phyloP scores from a whole-genome alignment of 768 basidiomycete species.

The Phanerochaete sordida region DNA sequence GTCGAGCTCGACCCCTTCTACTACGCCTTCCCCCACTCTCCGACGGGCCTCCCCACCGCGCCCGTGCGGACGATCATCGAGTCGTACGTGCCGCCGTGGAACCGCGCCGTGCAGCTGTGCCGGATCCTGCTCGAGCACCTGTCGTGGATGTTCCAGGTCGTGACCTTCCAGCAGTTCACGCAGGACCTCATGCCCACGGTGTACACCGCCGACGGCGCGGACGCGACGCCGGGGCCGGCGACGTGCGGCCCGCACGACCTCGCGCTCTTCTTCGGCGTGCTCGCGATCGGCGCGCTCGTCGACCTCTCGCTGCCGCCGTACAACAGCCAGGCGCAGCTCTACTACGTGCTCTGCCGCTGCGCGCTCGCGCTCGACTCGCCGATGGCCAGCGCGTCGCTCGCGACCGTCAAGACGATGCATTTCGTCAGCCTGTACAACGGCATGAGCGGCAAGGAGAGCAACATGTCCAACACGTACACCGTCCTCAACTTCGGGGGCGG shows the following conservation, averaged over 20 bases:
- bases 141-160: conserved; percentile 56
- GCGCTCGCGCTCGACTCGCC: conserved; percentile 60
- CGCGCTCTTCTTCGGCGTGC: conserved; percentile 22
- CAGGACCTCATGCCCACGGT: conserved; percentile 56
- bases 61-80: conserved; percentile 13
- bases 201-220: conserved; percentile 28
- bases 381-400: conserved; percentile 61
- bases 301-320: conserved; percentile 24
- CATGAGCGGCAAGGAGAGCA: conserved; percentile 59
- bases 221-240: conserved; percentile 1
- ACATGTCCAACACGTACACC: conserved; percentile 53
- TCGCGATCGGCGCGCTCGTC: conserved; percentile 22
- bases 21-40: conserved; percentile 23
- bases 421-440: conserved; percentile 65
- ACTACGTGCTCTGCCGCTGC: conserved; percentile 55
- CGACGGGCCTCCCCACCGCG: conserved; percentile 15
- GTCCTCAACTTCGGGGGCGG: conserved; percentile 17
- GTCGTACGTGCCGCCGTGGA: conserved; percentile 35
- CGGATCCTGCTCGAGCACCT: conserved; percentile 62
- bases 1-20: conserved; percentile 18
- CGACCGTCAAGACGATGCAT: conserved; percentile 66
- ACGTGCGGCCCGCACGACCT: conserved; percentile 21
- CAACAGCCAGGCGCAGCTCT: conserved; percentile 44
- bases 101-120: conserved; percentile 53
- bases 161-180: conserved; percentile 58